Conservation (phyloP, 2,329 filamentous ascomycete species). For the Apiospora phragmitis region DNA sequence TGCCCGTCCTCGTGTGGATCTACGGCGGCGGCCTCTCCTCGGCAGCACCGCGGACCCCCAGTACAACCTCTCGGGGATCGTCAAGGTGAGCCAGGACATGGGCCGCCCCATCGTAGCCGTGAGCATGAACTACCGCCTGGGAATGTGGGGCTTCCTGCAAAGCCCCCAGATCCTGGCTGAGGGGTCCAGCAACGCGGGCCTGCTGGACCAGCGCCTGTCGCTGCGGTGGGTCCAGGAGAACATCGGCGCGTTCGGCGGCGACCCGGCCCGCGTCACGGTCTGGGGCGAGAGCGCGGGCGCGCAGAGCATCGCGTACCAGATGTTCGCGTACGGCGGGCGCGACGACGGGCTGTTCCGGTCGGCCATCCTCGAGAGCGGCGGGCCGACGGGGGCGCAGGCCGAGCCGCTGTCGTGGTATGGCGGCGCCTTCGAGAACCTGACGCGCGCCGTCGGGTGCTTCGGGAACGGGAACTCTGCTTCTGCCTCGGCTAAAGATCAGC, state of each 20-base stretch:
- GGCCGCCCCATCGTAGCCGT: slow-evolving; percentile 45
- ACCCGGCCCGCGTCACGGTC: slow-evolving; percentile 51
- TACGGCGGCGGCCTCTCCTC: slow-evolving; percentile 47
- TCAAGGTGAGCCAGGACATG: slow-evolving; percentile 52
- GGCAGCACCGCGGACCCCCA: slow-evolving; percentile 51
- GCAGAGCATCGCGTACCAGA: slow-evolving; percentile 17
- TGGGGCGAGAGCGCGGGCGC: slow-evolving; percentile 53
- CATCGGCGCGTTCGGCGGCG: slow-evolving; percentile 53
- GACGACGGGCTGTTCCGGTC: slow-evolving; percentile 56
- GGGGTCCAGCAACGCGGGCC: slow-evolving; percentile 43
- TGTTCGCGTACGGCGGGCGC: slow-evolving; percentile 54
- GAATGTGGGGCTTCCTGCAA: slow-evolving; percentile 48
- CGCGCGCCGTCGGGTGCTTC: slow-evolving; percentile 36
- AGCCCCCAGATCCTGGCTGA: slow-evolving; percentile 47
- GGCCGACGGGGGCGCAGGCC: slow-evolving; percentile 32
- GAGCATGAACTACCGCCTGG: slow-evolving; percentile 42
- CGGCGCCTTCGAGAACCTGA: slow-evolving; percentile 34
- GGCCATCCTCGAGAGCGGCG: slow-evolving; percentile 55
- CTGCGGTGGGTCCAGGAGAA: slow-evolving; percentile 53
- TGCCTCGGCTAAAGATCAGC: no score
- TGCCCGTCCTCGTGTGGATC: slow-evolving; percentile 48
- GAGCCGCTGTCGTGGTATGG: slow-evolving; percentile 37
- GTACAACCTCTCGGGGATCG: slow-evolving; percentile 52
- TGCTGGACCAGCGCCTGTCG: slow-evolving; percentile 52
- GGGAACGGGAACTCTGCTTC: slow-evolving; percentile 34